phyloP scores from a whole-genome alignment of 371 early-diverging fungal genomes.

The Phascolomyces articulosus region DNA sequence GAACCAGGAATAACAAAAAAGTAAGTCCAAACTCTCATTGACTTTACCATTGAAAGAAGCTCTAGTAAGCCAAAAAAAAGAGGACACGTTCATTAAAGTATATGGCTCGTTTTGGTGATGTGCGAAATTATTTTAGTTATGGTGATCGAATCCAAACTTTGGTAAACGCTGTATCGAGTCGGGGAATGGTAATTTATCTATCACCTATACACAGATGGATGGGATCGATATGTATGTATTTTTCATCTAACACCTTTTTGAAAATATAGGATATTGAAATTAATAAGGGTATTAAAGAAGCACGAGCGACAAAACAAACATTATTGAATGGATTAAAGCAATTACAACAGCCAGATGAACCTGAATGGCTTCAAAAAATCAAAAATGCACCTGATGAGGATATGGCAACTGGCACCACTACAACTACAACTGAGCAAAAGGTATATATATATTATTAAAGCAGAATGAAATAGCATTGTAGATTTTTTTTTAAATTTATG shows the following conservation, averaged over 20 bases:
- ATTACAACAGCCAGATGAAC: constrained; percentile 33
- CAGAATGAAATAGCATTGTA: not conserved
- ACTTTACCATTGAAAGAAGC: too few relatives aligned
- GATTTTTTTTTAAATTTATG: too few relatives aligned
- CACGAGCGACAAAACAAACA: constrained; percentile 29
- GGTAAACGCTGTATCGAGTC: constrained; percentile 5
- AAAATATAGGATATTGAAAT: constrained; percentile 3
- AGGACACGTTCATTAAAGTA: too few relatives aligned
- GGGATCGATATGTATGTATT: too few relatives aligned
- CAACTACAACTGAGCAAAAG: not conserved
- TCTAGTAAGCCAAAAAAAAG: too few relatives aligned
- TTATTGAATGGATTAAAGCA: constrained; percentile 29
- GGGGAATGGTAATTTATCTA: not conserved
- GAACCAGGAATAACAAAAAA: not conserved
- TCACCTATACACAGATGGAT: constrained; percentile 3
- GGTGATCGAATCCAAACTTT: not conserved
- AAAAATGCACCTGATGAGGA: constrained; percentile 1
- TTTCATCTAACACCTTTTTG: too few relatives aligned
- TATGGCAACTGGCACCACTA: too few relatives aligned
- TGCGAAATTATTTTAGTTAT: not conserved
- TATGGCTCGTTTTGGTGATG: too few relatives aligned
- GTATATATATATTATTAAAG: not conserved
- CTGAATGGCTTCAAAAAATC: constrained; percentile 36
- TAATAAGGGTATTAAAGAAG: constrained; percentile 33
- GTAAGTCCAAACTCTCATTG: too few relatives aligned